These are phyloP conservation scores for Vanderwaltozyma yarrowii DNA, from an alignment of 805 yeast species.

Conservation along the genomic window DNA sequence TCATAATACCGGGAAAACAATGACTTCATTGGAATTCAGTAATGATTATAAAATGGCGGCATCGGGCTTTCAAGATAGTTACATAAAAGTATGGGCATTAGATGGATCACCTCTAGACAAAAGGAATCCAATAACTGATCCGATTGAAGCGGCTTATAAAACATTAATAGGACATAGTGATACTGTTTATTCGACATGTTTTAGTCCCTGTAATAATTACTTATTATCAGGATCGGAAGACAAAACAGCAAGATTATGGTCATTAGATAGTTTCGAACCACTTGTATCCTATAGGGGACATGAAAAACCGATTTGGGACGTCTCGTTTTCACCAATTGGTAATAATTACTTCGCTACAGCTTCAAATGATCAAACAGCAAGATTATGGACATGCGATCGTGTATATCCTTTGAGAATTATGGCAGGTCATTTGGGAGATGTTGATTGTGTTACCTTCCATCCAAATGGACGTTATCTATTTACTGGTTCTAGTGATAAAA, in stretches of 20 bases:
- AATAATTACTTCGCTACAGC: conserved; percentile 94
- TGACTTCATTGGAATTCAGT: conserved; percentile 78
- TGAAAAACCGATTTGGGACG: conserved; percentile 96
- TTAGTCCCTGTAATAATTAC: conserved; percentile 81
- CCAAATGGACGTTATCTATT: conserved; percentile 91
- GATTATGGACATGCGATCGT: conserved; percentile 97
- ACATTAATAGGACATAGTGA: conserved; percentile 83
- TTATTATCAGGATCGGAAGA: conserved; percentile 82
- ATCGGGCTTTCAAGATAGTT: conserved; percentile 90
- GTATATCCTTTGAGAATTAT: conserved; percentile 89
- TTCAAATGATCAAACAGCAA: conserved; percentile 93
- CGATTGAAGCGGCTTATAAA: conserved; percentile 18
- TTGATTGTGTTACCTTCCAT: conserved; percentile 88
- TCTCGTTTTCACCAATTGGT: conserved; percentile 84
- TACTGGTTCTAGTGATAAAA: conserved; percentile 91
- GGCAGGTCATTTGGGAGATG: conserved; percentile 95
- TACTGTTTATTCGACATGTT: conserved; percentile 79
- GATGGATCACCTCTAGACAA: conserved; percentile 76
- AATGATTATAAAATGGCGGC: conserved; percentile 81
- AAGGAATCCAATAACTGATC: conserved; percentile 32
- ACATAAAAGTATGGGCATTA: conserved; percentile 82
- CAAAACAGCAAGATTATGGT: conserved; percentile 87
- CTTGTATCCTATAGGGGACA: conserved; percentile 92
- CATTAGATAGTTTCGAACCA: conserved; percentile 78
- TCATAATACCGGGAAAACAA: conserved; percentile 83